Evolutionary conservation across 371 early-diverging fungal species (phyloP), one percentile per base, ranked within the genome.

Genomic region (Apophysomyces elegans): DNA sequence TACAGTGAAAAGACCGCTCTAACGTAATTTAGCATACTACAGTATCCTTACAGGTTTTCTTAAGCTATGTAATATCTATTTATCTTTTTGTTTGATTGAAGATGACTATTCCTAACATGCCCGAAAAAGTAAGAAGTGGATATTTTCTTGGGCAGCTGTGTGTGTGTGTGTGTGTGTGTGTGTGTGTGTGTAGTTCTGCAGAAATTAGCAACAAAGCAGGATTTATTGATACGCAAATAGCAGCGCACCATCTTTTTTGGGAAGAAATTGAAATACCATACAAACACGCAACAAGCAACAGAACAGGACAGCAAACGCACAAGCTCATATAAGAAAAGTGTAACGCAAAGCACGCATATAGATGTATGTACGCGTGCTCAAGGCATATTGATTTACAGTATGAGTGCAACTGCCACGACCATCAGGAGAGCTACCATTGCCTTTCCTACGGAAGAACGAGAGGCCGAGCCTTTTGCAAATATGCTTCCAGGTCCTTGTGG

Each of bases 381-480:
- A 14, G 16, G 7, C 47, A 47, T 16, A 4, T 16, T 50, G 54
- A 50, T 50, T 26, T 50, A 50, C 21, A 50, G 54, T 9, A 50
- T 50, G 21, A 50, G 21, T 5, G 54, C 54, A n/a, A 50, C 54
- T 26, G 21, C 54, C 11, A 21, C 21, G n/a, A 50, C 54, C n/a
- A 50, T 21, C 21, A 50, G 9, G 21, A 50, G 54, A 21, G 54
- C 54, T 21, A 50, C 54, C n/a, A 21, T 21, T 9, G 54, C 21
- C 21, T 21, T 50, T 50, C 45, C 4, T 62, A 39, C 54, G 61
- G 68, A 59, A 59, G 12, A 43, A 8, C 58, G 37, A 57, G 69
- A 64, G 43, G 67, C 66, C 32, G 67, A 66, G 16, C 68, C 76
- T 58, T 74, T 70, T 41, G 76, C 74, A 66, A 79, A 79, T 36